Evolutionary conservation across 2,329 filamentous ascomycete species (phyloP).

Genomic region (Huntiella bhutanensis): DNA sequence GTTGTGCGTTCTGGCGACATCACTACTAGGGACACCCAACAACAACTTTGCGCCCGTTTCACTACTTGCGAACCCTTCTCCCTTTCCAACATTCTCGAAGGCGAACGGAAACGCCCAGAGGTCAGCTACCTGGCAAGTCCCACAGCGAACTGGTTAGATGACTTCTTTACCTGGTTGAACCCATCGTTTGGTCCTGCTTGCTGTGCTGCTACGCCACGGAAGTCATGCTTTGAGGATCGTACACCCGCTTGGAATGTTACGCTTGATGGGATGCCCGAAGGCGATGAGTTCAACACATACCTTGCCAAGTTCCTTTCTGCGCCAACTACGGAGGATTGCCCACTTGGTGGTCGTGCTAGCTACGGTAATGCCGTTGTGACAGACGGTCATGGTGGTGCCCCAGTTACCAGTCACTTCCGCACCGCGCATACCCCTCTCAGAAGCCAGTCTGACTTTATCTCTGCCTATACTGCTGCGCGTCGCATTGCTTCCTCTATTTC

Average conservation of each 20-base stretch:
- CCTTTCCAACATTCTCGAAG: conserved; percentile 75
- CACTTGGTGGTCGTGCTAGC: conserved; percentile 70
- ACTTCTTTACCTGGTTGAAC: conserved; percentile 94
- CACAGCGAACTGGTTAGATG: conserved; percentile 89
- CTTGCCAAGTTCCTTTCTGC: conserved; percentile 64
- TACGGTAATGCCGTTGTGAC: conserved; percentile 75
- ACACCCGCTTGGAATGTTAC: conserved; percentile 77
- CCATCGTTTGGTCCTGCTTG: conserved; percentile 51
- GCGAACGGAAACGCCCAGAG: conserved; percentile 76
- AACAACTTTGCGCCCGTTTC: conserved; percentile 77
- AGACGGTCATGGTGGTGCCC: conserved; percentile 43
- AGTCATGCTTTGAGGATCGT: conserved; percentile 54
- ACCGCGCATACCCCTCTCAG: conserved; percentile 73
- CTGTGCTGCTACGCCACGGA: conserved; percentile 35
- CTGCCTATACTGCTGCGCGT: conserved; percentile 71
- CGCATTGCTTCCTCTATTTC: conserved; percentile 67
- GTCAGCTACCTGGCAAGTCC: conserved; percentile 77
- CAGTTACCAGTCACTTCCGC: conserved; percentile 78
- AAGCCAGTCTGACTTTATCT: conserved; percentile 83
- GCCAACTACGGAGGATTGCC: conserved; percentile 67
- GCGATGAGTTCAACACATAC: conserved; percentile 77
- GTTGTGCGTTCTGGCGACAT: conserved; percentile 67
- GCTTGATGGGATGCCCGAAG: conserved; percentile 78
- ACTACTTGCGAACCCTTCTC: conserved; percentile 73
- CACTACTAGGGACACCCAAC: conserved; percentile 57